Evolutionary conservation across 2,329 filamentous ascomycete genomes (phyloP).

Genomic region (Cytospora schulzeri): DNA sequence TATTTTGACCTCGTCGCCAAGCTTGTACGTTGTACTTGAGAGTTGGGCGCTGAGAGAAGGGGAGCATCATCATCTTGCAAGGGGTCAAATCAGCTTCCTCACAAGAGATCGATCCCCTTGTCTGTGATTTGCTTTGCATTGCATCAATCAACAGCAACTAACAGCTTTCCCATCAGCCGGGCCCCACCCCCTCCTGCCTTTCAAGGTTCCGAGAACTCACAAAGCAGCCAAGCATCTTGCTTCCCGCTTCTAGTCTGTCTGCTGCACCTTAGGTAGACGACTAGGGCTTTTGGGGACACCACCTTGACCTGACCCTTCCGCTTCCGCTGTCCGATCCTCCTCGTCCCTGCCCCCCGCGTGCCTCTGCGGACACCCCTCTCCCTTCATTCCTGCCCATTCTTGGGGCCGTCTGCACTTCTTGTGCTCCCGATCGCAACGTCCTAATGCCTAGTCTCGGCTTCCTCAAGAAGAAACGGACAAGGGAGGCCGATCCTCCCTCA

Average conservation of each 20-base stretch:
- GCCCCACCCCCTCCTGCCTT: slow-evolving; percentile 19
- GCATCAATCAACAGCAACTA: slow-evolving; percentile 19
- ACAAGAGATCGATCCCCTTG: slow-evolving; percentile 14
- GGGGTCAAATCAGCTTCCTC: slow-evolving; percentile 13
- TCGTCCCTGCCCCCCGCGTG: slow-evolving; percentile 25
- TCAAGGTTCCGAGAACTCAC: slow-evolving; percentile 14
- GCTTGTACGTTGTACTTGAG: slow-evolving; percentile 7
- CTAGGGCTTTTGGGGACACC: slow-evolving; percentile 13
- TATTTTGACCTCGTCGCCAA: slow-evolving; percentile 7
- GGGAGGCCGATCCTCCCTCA: slow-evolving; percentile 72
- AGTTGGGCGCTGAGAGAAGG: slow-evolving; percentile 13
- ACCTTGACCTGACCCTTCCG: slow-evolving; percentile 13
- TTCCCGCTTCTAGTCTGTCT: slow-evolving; percentile 15
- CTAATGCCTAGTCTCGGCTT: slow-evolving; percentile 93
- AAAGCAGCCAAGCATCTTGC: slow-evolving; percentile 16
- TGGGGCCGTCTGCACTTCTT: slow-evolving; percentile 23
- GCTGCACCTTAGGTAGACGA: slow-evolving; percentile 6
- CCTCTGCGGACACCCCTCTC: slow-evolving; percentile 16
- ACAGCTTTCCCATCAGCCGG: slow-evolving; percentile 14
- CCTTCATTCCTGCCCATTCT: slow-evolving; percentile 25
- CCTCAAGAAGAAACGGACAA: slow-evolving; percentile 98
- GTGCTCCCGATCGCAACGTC: slow-evolving; percentile 27
- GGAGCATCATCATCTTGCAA: slow-evolving; percentile 13
- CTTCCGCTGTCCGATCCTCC: slow-evolving; percentile 22
- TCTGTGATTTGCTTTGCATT: slow-evolving; percentile 26